Conservation (phyloP, 1,284 basidiomycete genomes). For the Naganishia albida region DNA sequence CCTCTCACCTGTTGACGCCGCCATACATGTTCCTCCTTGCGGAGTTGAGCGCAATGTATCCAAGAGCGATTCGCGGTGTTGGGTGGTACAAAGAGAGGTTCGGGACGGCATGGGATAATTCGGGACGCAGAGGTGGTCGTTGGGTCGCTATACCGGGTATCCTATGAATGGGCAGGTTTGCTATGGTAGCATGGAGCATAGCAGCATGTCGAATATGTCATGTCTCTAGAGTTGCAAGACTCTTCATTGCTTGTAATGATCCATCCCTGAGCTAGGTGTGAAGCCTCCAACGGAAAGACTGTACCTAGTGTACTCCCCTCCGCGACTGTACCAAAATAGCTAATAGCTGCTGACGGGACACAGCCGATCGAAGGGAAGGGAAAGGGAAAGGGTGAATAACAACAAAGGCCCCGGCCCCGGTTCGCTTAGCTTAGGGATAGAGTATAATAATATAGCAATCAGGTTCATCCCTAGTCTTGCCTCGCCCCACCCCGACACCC, state of each 20-base stretch:
- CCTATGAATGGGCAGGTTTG: conserved; percentile 52
- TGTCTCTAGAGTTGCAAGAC: not conserved
- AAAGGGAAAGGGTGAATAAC: not conserved
- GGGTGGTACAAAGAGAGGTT: conserved; percentile 76
- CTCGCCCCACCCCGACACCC: not conserved
- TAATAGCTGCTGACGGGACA: not conserved
- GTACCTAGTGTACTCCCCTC: too few relatives aligned
- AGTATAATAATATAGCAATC: not conserved
- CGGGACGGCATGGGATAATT: conserved; percentile 55
- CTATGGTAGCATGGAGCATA: not conserved
- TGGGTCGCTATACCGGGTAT: conserved; percentile 68
- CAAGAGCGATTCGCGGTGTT: conserved; percentile 76
- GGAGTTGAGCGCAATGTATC: conserved; percentile 73
- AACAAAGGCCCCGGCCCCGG: not conserved
- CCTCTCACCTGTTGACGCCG: conserved; percentile 57
- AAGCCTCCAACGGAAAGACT: too few relatives aligned
- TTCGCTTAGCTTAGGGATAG: not conserved
- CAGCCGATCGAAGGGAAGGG: not conserved
- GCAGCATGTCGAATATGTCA: too few relatives aligned
- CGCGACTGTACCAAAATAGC: not conserved
- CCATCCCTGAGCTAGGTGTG: too few relatives aligned
- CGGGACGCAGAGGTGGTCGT: conserved; percentile 61
- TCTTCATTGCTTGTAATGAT: too few relatives aligned
- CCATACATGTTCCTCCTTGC: conserved; percentile 74
- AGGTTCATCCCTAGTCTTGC: not conserved